phyloP scores from a whole-genome alignment of 208 protist species.

The Crithidia fasciculata region DNA sequence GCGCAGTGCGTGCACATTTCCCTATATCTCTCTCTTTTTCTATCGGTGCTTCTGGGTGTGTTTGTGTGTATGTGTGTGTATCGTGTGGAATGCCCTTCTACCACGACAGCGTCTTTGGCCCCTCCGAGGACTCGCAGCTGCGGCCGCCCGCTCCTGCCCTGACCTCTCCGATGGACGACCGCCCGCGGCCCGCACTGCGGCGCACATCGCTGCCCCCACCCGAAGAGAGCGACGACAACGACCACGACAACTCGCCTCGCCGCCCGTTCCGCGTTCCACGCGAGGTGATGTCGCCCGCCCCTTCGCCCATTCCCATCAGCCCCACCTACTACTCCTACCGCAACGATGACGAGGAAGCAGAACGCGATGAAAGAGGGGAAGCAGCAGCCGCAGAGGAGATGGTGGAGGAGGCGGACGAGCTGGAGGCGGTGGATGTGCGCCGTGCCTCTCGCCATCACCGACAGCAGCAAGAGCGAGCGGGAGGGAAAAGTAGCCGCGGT shows the following conservation, averaged over 20 bases:
- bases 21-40: too few relatives aligned
- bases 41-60: too few relatives aligned
- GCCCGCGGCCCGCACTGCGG: not conserved
- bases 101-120: conserved; percentile 12
- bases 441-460: not conserved
- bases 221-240: not conserved
- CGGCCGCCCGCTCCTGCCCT: not conserved
- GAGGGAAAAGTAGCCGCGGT: not conserved
- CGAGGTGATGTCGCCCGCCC: conserved; percentile 18
- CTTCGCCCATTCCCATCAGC: conserved; percentile 21
- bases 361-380: not conserved
- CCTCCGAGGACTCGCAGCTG: conserved; percentile 14
- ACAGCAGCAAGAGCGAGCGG: not conserved
- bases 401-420: conserved; percentile 13
- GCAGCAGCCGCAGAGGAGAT: not conserved
- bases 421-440: not conserved
- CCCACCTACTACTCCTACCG: conserved; percentile 21
- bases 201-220: not conserved
- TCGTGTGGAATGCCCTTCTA: conserved; percentile 6
- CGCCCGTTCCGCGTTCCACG: conserved; percentile 14
- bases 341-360: conserved; percentile 11
- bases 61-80: too few relatives aligned
- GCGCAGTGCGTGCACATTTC: too few relatives aligned
- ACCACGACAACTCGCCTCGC: not conserved
- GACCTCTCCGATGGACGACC: not conserved